Evolutionary conservation across 2,329 filamentous ascomycete genomes (phyloP).

Genomic region (Colletotrichum zoysiae): DNA sequence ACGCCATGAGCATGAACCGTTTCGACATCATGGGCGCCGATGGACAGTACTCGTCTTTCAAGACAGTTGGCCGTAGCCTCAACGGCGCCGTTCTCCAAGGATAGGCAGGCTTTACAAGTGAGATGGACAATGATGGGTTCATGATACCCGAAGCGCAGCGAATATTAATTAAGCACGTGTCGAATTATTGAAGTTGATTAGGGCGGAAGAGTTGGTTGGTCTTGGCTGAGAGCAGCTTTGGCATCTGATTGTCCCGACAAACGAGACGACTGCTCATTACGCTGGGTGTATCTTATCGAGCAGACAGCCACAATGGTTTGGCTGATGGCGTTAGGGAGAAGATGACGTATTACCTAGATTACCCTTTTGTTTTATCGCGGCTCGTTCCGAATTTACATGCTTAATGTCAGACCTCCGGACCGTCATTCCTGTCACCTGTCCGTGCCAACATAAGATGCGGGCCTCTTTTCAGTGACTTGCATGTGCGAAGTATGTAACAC

Average conservation of each 20-base stretch:
- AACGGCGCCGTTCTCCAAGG: slow-evolving; percentile 52
- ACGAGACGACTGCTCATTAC: slow-evolving; percentile 13
- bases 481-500: neutral
- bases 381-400: slow-evolving; percentile 22
- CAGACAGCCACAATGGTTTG: slow-evolving; percentile 9
- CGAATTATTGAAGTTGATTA: slow-evolving; percentile 22
- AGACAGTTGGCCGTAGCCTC: slow-evolving; percentile 64
- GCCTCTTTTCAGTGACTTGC: neutral
- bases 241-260: neutral
- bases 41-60: slow-evolving; percentile 64
- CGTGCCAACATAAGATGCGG: neutral
- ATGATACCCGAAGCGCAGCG: slow-evolving; percentile 18
- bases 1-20: slow-evolving; percentile 58
- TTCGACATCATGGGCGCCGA: slow-evolving; percentile 67
- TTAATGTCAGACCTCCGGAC: neutral
- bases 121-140: neutral
- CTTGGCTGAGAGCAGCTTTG: slow-evolving; percentile 2
- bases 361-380: slow-evolving; percentile 15
- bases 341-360: slow-evolving; percentile 23
- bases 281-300: neutral
- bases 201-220: neutral
- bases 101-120: neutral
- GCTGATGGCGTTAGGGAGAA: slow-evolving; percentile 33
- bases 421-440: neutral
- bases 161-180: slow-evolving; percentile 15